Percentiles rank a stretch among this genome's conserved stretches.
Conservation (phyloP, 1,139 yeast species). For the Candida sp. region DNA sequence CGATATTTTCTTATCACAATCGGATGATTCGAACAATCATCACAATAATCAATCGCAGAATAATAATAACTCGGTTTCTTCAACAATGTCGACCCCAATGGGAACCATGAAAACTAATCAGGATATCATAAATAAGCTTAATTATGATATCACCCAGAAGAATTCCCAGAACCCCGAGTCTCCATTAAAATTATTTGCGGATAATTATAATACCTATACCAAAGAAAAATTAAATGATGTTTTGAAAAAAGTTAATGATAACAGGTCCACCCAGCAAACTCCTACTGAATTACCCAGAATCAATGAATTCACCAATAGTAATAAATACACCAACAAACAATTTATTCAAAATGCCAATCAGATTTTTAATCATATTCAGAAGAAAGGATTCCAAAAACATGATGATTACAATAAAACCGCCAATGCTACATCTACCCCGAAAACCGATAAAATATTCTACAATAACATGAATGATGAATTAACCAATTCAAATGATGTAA, state of each 20-base stretch:
- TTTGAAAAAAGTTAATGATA: conserved; percentile 23
- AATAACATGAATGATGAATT: conserved; percentile 8
- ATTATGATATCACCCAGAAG: conserved; percentile 16
- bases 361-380: conserved; percentile 37
- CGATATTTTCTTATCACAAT: conserved; percentile 22
- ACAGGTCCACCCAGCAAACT: conserved; percentile 4
- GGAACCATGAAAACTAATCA: conserved; percentile 5
- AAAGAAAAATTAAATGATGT: conserved; percentile 33
- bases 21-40: conserved; percentile 10
- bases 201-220: conserved; percentile 41
- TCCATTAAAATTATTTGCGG: conserved; percentile 39
- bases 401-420: conserved; percentile 10
- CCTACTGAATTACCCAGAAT: conserved; percentile 14
- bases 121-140: conserved; percentile 3
- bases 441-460: conserved; percentile 16
- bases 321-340: conserved; percentile 32
- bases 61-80: conserved; percentile 25
- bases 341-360: conserved; percentile 38
- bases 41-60: conserved; percentile 9
- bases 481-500: conserved; percentile 1
- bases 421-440: conserved; percentile 41
- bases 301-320: conserved; percentile 31
- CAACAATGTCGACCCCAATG: conserved; percentile 35
- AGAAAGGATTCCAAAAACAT: conserved; percentile 23
- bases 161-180: conserved; percentile 26